A percentile compares a stretch with the other conserved stretches of the same genome.
phyloP scores from a whole-genome alignment of 805 yeast genomes.

The Yamadazyma laniorum region DNA sequence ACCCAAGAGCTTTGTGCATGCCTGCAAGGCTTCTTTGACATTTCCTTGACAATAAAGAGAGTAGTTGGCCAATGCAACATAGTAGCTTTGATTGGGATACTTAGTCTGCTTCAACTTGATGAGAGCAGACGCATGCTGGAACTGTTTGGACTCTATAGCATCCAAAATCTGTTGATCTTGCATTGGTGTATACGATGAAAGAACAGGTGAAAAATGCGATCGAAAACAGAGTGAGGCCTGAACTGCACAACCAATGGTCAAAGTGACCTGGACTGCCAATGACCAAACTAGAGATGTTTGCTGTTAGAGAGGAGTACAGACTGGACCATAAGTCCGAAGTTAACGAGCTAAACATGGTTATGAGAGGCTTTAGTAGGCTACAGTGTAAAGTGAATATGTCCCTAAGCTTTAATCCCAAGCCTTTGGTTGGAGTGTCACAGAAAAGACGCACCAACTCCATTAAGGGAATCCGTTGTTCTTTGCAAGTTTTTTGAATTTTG shows the following conservation, averaged over 20 bases:
- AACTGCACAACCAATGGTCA: too few species aligned
- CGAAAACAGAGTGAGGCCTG: too few species aligned
- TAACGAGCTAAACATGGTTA: too few species aligned
- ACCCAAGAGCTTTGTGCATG: conserved; percentile 24
- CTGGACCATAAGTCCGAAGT: too few species aligned
- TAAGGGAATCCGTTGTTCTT: conserved; percentile 16
- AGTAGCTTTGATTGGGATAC: conserved; percentile 57
- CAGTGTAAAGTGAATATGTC: too few species aligned
- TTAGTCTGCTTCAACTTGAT: conserved; percentile 49
- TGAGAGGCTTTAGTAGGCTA: too few species aligned
- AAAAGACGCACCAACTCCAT: conserved; percentile 19
- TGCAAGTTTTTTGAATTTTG: conserved; percentile 20
- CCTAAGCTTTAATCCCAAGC: conserved; percentile 24
- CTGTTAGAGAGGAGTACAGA: too few species aligned
- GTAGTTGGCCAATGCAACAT: conserved; percentile 45
- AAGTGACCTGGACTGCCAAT: too few species aligned
- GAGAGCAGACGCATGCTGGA: conserved; percentile 49
- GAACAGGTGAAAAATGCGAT: neutral
- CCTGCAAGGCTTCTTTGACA: conserved; percentile 29
- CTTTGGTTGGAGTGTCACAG: conserved; percentile 20
- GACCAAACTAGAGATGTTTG: too few species aligned
- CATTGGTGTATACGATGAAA: conserved; percentile 3
- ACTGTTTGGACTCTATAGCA: conserved; percentile 54
- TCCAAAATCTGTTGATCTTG: conserved; percentile 22
- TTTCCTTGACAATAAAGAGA: conserved; percentile 34